Conservation (phyloP, 2,329 filamentous ascomycete genomes). For the Aspergillus hiratsukae region DNA sequence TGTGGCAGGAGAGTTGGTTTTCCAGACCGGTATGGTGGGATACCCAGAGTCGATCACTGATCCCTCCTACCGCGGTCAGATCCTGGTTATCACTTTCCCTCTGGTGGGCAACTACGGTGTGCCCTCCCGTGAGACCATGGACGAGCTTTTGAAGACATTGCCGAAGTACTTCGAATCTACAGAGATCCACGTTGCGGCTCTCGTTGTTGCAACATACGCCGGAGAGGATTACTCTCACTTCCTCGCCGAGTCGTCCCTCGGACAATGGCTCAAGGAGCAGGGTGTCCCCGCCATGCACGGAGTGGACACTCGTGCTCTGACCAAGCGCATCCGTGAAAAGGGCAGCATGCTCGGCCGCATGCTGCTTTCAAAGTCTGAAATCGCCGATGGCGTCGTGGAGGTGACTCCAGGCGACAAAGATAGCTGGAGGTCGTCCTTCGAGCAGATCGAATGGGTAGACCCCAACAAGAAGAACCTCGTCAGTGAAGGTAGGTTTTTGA, state of each 20-base stretch:
- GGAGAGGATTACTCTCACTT: slow-evolving; percentile 96
- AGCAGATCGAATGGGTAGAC: slow-evolving; percentile 81
- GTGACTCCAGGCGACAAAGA: slow-evolving; percentile 38
- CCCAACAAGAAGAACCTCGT: slow-evolving; percentile 92
- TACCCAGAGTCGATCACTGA: slow-evolving; percentile 94
- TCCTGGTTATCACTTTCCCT: slow-evolving; percentile 93
- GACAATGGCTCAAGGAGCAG: slow-evolving; percentile 94
- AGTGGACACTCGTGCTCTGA: slow-evolving; percentile 88
- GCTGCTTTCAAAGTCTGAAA: slow-evolving; percentile 62
- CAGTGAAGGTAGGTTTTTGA: slow-evolving; percentile 69
- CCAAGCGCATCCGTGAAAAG: slow-evolving; percentile 88
- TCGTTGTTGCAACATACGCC: slow-evolving; percentile 85
- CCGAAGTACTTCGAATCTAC: slow-evolving; percentile 90
- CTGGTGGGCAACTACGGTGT: slow-evolving; percentile 97
- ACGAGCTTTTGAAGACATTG: slow-evolving; percentile 77
- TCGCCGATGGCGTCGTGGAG: slow-evolving; percentile 33
- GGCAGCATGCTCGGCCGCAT: slow-evolving; percentile 95
- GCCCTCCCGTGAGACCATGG: slow-evolving; percentile 76
- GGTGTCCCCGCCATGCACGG: slow-evolving; percentile 90
- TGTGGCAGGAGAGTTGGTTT: slow-evolving; percentile 93
- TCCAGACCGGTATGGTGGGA: slow-evolving; percentile 99
- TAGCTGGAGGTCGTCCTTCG: slow-evolving; percentile 60
- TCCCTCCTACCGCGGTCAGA: slow-evolving; percentile 85
- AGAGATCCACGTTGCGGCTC: slow-evolving; percentile 87
- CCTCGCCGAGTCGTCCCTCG: slow-evolving; percentile 83